Evolutionary conservation across 345 rosid species (phyloP).

Genomic region (Syzygium jambos): DNA sequence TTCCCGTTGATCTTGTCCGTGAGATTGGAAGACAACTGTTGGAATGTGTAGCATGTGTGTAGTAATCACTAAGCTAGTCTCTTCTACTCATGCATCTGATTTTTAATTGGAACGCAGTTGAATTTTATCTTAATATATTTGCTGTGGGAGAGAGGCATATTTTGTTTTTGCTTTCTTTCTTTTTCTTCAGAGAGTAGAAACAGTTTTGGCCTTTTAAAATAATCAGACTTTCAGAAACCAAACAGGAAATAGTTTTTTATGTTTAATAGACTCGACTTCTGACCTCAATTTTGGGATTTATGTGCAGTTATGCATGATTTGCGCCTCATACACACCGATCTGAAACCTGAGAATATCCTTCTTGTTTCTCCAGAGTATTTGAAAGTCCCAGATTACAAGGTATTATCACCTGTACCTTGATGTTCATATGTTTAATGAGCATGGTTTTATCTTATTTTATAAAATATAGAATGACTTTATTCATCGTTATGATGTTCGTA

Average conservation of each 20-base stretch:
- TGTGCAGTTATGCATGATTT: constrained; percentile 89
- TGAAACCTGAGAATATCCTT: constrained; percentile 85
- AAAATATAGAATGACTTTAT: background rate
- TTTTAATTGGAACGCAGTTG: background rate
- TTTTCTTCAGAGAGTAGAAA: background rate
- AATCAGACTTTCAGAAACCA: background rate
- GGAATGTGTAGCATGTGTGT: constrained; percentile 99
- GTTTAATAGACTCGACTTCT: background rate
- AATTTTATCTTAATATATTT: background rate
- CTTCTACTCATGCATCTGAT: constrained; percentile 5
- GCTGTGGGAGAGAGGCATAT: background rate
- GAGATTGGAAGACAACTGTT: constrained; percentile 99
- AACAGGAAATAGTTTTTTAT: background rate
- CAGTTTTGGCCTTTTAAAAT: background rate
- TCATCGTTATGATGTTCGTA: background rate
- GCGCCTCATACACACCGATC: constrained; percentile 73
- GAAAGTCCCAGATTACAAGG: constrained; percentile 80
- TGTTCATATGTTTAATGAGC: background rate
- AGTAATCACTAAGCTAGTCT: constrained; percentile 53
- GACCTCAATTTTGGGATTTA: background rate
- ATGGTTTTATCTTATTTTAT: background rate
- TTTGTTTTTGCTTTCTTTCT: background rate
- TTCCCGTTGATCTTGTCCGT: constrained; percentile 39
- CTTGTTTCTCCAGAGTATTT: constrained; percentile 67
- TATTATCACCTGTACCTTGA: background rate